Conservation (phyloP, 1,139 yeast species). For the Hansenula lynferdii region DNA sequence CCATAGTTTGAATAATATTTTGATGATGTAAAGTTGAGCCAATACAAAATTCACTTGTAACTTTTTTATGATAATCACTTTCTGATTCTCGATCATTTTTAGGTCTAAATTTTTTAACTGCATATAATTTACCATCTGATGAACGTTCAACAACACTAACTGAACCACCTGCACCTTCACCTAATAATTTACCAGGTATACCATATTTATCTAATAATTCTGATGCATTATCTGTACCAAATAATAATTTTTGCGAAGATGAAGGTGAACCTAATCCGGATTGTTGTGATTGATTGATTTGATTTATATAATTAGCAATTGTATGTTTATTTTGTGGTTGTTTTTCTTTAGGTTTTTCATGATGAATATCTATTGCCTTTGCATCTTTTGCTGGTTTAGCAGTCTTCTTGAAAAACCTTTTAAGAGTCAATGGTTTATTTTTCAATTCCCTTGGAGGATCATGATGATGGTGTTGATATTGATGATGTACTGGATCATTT, state of each 20-base stretch:
- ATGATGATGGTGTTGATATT: slow-evolving; percentile 1
- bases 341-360: not conserved
- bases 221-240: slow-evolving; percentile 32
- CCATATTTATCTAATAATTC: slow-evolving; percentile 49
- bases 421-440: slow-evolving; percentile 27
- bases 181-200: slow-evolving; percentile 53
- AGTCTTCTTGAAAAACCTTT: slow-evolving; percentile 30
- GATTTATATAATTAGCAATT: slow-evolving; percentile 1
- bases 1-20: slow-evolving; percentile 61
- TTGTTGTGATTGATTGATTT: slow-evolving; percentile 3
- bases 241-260: slow-evolving; percentile 25
- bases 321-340: slow-evolving; percentile 2
- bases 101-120: slow-evolving; percentile 65
- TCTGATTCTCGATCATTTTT: slow-evolving; percentile 48
- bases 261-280: slow-evolving; percentile 5
- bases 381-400: slow-evolving; percentile 12
- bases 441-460: slow-evolving; percentile 4
- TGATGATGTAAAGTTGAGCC: slow-evolving; percentile 59
- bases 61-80: slow-evolving; percentile 53
- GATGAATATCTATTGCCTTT: too few species aligned
- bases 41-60: slow-evolving; percentile 60
- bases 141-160: slow-evolving; percentile 56
- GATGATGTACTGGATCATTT: slow-evolving; percentile 4
- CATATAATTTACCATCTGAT: slow-evolving; percentile 48
- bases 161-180: slow-evolving; percentile 78